A percentile compares a stretch with the other conserved stretches of the same genome.
phyloP scores from a whole-genome alignment of 2,329 filamentous ascomycete genomes.

The Neonectria magnoliae region DNA sequence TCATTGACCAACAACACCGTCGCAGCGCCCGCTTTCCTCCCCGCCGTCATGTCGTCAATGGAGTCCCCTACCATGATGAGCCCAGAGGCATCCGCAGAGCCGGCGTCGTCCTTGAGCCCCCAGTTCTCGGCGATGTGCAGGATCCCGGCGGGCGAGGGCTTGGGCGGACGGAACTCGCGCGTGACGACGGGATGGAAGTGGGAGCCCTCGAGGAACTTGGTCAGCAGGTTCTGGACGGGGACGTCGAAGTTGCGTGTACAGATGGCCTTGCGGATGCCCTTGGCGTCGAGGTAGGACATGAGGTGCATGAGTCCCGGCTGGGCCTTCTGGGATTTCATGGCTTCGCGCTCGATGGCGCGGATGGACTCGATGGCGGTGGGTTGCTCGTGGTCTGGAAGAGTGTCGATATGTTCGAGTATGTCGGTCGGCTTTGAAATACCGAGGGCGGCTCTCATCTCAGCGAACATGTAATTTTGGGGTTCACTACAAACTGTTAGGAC shows the following conservation, averaged over 20 bases:
- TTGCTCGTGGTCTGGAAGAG: conserved; percentile 70
- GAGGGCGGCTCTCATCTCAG: conserved; percentile 81
- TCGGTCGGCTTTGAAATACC: conserved; percentile 78
- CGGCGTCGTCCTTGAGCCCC: conserved; percentile 61
- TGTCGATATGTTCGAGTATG: conserved; percentile 89
- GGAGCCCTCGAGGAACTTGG: conserved; percentile 75
- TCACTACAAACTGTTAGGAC: conserved; percentile 62
- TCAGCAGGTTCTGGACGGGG: conserved; percentile 78
- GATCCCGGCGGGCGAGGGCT: conserved; percentile 89
- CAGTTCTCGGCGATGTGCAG: conserved; percentile 84
- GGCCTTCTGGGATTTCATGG: conserved; percentile 82
- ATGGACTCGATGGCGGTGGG: conserved; percentile 76
- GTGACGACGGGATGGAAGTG: conserved; percentile 84
- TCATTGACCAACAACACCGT: conserved; percentile 90
- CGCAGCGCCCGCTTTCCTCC: conserved; percentile 82
- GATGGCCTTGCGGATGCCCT: conserved; percentile 78
- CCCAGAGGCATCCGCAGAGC: conserved; percentile 54
- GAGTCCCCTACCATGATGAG: conserved; percentile 80
- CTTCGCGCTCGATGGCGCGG: conserved; percentile 79
- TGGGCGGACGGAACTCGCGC: conserved; percentile 82
- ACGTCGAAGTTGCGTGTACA: conserved; percentile 94
- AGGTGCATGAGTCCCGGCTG: conserved; percentile 82
- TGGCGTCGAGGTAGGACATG: conserved; percentile 82
- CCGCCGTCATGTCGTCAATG: conserved; percentile 93
- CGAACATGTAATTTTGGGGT: conserved; percentile 96